These are phyloP conservation scores for Fusarium succisae DNA, from an alignment of 2,329 filamentous ascomycete genomes.

Conservation along the genomic window DNA sequence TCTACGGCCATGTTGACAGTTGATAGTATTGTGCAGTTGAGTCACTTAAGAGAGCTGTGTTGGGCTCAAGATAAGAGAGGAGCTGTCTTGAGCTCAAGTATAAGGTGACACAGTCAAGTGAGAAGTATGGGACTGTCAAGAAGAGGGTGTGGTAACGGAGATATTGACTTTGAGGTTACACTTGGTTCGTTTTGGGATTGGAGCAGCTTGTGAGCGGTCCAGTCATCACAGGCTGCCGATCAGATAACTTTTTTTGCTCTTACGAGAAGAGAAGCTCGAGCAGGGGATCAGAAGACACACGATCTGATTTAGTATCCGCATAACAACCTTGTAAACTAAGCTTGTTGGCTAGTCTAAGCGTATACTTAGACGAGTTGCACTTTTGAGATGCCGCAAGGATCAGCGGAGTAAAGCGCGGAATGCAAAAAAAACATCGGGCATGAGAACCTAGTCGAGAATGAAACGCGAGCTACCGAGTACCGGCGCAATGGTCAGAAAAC, in stretches of 20 bases:
- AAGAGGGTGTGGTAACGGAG: slow-evolving; percentile 4
- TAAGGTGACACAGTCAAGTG: not conserved
- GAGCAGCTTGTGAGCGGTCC: not conserved
- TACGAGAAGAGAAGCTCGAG: not conserved
- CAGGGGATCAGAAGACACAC: slow-evolving; percentile 3
- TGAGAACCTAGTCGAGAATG: not conserved
- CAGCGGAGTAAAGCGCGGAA: not conserved
- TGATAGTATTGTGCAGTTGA: not conserved
- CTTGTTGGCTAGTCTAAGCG: not conserved
- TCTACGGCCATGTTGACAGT: slow-evolving; percentile 64
- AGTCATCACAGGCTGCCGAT: slow-evolving; percentile 15
- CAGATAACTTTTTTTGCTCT: slow-evolving; percentile 17
- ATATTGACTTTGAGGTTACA: slow-evolving; percentile 12
- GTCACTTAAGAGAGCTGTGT: not conserved
- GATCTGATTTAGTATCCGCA: slow-evolving; percentile 16
- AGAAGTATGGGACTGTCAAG: not conserved
- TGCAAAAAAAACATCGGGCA: not conserved
- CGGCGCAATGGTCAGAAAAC: slow-evolving; percentile 2
- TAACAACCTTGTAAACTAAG: slow-evolving; percentile 13
- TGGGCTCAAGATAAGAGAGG: not conserved
- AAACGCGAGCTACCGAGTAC: not conserved
- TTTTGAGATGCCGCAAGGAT: slow-evolving; percentile 17
- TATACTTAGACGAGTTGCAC: slow-evolving; percentile 13
- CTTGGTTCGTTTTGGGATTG: slow-evolving; percentile 16
- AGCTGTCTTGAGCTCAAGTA: not conserved